Evolutionary conservation across 1,284 basidiomycete genomes (phyloP).

Genomic region (Bjerkandera adusta): DNA sequence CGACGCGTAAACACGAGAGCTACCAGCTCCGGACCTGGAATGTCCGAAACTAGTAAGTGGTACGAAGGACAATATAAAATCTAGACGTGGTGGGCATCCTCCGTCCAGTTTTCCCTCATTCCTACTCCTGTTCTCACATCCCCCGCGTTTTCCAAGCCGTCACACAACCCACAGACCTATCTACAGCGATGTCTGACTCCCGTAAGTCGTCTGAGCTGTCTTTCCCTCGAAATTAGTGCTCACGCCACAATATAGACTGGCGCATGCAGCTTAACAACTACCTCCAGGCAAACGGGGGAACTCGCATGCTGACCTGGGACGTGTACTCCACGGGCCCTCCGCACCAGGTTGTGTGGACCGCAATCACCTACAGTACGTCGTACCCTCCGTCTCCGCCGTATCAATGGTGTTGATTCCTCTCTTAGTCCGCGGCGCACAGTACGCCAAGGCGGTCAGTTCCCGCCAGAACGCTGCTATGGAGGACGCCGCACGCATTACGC

Average conservation of each 20-base stretch:
- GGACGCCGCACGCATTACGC: conserved; percentile 30
- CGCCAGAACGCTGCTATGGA: conserved; percentile 28
- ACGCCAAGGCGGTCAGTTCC: conserved; percentile 22
- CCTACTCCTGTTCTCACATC: neutral
- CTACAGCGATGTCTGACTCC: conserved; percentile 20
- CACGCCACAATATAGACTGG: conserved; percentile 24
- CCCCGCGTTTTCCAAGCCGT: neutral
- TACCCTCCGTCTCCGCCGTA: neutral
- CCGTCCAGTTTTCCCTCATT: too few relatives aligned
- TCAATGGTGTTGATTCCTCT: conserved; percentile 1
- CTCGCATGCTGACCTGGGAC: conserved; percentile 26
- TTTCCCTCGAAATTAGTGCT: neutral
- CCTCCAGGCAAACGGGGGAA: conserved; percentile 31
- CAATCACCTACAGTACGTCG: conserved; percentile 28
- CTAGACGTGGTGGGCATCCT: too few relatives aligned
- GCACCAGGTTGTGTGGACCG: conserved; percentile 31
- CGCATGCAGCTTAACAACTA: conserved; percentile 36
- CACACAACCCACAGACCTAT: neutral
- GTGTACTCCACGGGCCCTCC: conserved; percentile 26
- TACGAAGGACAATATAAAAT: conserved; percentile 2
- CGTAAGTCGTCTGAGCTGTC: conserved; percentile 17
- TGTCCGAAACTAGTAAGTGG: conserved; percentile 6
- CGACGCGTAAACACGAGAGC: neutral
- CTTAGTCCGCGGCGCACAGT: conserved; percentile 29
- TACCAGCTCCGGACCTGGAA: conserved; percentile 2